Evolutionary conservation across 495 filamentous ascomycete species (phyloP).

Genomic region (Hyaloscypha finlandica): DNA sequence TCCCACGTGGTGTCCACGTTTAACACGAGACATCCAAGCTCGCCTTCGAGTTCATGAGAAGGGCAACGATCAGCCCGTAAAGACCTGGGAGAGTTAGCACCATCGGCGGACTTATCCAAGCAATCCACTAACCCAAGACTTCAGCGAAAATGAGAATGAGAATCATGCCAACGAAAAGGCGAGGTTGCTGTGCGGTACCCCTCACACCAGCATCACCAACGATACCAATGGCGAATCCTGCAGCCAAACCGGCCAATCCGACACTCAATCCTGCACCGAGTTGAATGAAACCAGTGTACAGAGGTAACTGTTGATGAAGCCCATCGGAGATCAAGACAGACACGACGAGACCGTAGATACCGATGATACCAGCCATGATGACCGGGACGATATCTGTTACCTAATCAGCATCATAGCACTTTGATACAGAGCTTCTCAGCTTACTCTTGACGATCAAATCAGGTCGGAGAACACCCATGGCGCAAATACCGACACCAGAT

Average conservation of each 20-base stretch:
- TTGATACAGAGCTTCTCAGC: slow-evolving; percentile 35
- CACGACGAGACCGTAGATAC: slow-evolving; percentile 99
- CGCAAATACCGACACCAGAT: slow-evolving; percentile 97
- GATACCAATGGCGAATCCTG: slow-evolving; percentile 98
- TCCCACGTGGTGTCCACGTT: slow-evolving; percentile 5
- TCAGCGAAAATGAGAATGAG: slow-evolving; percentile 99
- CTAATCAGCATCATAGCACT: slow-evolving; percentile 10
- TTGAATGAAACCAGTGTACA: slow-evolving; percentile 97
- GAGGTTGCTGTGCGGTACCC: slow-evolving; percentile 95
- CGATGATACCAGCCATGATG: slow-evolving; percentile 99
- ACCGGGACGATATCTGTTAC: slow-evolving; percentile 92
- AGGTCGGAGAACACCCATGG: slow-evolving; percentile 96
- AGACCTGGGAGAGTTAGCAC: slow-evolving; percentile 62
- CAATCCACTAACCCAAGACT: slow-evolving; percentile 77
- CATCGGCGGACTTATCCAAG: neutral
- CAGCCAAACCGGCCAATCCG: slow-evolving; percentile 94
- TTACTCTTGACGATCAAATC: slow-evolving; percentile 99
- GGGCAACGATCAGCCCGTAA: slow-evolving; percentile 96
- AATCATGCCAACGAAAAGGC: slow-evolving; percentile 99
- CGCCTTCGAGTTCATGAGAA: slow-evolving; percentile 96
- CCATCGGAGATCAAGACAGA: slow-evolving; percentile 96
- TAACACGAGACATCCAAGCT: slow-evolving; percentile 44
- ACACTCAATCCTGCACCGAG: slow-evolving; percentile 95
- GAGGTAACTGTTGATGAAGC: slow-evolving; percentile 75
- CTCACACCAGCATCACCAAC: slow-evolving; percentile 99